These are phyloP conservation scores for Crotalaria pallida DNA, from an alignment of 306 rosid genomes.

Conservation along the genomic window DNA sequence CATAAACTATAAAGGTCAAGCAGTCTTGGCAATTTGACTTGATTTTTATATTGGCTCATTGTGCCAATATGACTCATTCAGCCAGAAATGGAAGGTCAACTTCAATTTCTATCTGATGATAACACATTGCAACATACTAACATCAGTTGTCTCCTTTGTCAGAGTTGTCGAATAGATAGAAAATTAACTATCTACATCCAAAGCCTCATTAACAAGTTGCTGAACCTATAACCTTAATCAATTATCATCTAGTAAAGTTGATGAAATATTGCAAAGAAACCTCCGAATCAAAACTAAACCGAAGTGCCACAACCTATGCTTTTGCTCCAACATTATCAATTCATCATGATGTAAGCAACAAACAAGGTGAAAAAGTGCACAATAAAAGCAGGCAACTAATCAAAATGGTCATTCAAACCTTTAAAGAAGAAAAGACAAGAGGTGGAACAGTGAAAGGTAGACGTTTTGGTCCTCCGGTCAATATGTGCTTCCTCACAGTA, in stretches of 20 bases:
- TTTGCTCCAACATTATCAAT: constrained; percentile 6
- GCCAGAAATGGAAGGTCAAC: background rate
- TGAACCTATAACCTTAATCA: background rate
- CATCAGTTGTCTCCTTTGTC: background rate
- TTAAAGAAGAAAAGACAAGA: constrained; percentile 76
- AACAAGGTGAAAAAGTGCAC: constrained; percentile 6
- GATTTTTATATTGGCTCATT: constrained; percentile 10
- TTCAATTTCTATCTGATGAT: background rate
- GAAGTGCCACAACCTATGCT: background rate
- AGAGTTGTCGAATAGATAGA: background rate
- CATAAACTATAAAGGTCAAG: background rate
- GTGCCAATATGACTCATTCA: constrained; percentile 2
- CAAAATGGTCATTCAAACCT: constrained; percentile 52
- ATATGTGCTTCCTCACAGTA: constrained; percentile 77
- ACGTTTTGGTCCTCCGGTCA: constrained; percentile 86
- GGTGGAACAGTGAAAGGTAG: constrained; percentile 90
- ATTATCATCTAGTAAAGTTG: background rate
- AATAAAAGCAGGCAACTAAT: constrained; percentile 11
- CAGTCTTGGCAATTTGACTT: background rate
- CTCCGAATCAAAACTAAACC: background rate
- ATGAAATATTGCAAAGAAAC: constrained; percentile 11
- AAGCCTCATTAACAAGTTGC: background rate
- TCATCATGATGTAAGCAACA: constrained; percentile 14
- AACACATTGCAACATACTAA: constrained; percentile 9
- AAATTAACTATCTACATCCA: too few species aligned